Conservation (phyloP, 2,329 filamentous ascomycete species). For the Blastomyces percursus region DNA sequence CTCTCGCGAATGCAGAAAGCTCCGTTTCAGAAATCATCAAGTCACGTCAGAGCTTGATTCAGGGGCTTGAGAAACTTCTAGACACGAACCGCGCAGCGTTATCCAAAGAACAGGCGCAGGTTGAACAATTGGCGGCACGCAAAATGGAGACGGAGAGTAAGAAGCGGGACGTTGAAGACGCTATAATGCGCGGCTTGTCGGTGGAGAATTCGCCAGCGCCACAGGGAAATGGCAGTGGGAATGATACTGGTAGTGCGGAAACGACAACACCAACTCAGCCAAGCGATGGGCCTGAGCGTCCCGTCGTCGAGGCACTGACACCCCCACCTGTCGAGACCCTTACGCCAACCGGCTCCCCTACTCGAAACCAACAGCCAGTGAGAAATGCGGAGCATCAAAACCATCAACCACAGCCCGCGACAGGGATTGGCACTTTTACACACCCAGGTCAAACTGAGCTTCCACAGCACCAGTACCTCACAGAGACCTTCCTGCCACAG, state of each 20-base stretch:
- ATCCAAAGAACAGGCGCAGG: conserved; percentile 55
- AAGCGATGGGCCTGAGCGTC: conserved; percentile 53
- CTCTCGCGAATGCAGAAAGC: conserved; percentile 74
- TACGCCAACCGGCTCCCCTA: conserved; percentile 42
- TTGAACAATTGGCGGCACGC: conserved; percentile 53
- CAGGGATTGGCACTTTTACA: background rate
- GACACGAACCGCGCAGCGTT: conserved; percentile 61
- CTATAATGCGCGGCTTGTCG: conserved; percentile 74
- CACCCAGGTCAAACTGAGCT: background rate
- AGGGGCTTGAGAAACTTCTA: conserved; percentile 71
- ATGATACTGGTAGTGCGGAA: conserved; percentile 19
- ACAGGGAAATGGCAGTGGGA: conserved; percentile 25
- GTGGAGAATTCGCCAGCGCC: conserved; percentile 45
- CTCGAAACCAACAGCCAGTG: conserved; percentile 15
- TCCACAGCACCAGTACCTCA: conserved; percentile 15
- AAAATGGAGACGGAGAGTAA: conserved; percentile 65
- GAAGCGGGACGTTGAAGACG: conserved; percentile 80
- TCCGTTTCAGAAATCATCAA: conserved; percentile 85
- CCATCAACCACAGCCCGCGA: conserved; percentile 17
- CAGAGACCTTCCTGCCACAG: background rate
- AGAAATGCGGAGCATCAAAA: background rate
- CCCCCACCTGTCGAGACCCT: conserved; percentile 56
- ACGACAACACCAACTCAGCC: conserved; percentile 6
- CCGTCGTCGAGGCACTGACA: conserved; percentile 75
- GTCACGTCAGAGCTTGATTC: conserved; percentile 65